Conservation (phyloP, 768 basidiomycete genomes). For the Boletus sensibilis region DNA sequence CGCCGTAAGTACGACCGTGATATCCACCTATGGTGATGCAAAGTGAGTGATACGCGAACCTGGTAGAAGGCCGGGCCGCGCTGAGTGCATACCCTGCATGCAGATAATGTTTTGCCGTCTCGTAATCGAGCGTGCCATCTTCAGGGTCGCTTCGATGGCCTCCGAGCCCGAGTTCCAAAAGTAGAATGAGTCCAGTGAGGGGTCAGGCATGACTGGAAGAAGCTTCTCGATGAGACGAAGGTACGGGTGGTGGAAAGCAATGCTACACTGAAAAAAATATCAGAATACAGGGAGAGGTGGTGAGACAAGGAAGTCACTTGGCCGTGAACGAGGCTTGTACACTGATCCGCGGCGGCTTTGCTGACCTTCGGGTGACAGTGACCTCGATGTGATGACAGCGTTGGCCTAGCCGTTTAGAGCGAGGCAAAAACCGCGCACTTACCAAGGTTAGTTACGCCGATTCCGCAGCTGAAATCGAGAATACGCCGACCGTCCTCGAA, state of each 20-base stretch:
- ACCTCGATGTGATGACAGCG: slow-evolving; percentile 41
- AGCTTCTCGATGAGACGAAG: slow-evolving; percentile 82
- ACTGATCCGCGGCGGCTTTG: slow-evolving; percentile 86
- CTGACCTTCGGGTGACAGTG: slow-evolving; percentile 88
- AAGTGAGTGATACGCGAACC: slow-evolving; percentile 1
- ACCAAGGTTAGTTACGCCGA: slow-evolving; percentile 86
- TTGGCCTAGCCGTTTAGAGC: background rate
- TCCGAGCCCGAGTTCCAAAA: slow-evolving; percentile 97
- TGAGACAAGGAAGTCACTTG: slow-evolving; percentile 48
- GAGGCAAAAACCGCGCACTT: slow-evolving; percentile 13
- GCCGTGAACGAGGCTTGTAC: slow-evolving; percentile 72
- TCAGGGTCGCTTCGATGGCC: slow-evolving; percentile 86
- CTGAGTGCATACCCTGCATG: slow-evolving; percentile 67
- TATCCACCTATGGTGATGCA: slow-evolving; percentile 55
- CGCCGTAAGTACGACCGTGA: slow-evolving; percentile 91
- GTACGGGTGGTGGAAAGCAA: slow-evolving; percentile 85
- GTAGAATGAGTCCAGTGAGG: slow-evolving; percentile 92
- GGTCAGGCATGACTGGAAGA: slow-evolving; percentile 85
- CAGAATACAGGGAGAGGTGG: background rate
- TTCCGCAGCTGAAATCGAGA: slow-evolving; percentile 87
- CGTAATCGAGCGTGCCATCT: slow-evolving; percentile 79
- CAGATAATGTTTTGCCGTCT: slow-evolving; percentile 83
- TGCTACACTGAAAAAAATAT: slow-evolving; percentile 66
- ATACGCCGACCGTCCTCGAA: slow-evolving; percentile 70
- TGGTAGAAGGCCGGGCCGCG: background rate